Base-by-base conservation (phyloP, 1,284 basidiomycete species). In the Boletus semigastroideus region DNA sequence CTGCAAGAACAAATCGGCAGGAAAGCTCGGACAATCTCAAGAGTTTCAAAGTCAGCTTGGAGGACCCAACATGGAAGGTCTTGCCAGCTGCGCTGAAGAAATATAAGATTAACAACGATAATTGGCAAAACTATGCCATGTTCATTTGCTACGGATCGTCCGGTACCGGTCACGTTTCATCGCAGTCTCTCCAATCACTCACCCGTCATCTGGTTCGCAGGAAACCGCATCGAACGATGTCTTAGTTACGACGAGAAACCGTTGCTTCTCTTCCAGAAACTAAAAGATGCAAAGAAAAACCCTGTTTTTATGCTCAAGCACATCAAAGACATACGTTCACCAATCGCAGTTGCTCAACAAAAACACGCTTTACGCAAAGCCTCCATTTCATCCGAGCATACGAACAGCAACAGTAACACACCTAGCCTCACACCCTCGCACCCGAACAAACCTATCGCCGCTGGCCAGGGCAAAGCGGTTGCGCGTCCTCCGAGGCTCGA, bases 281-380 rank as follows among this genome's bases (percentile, higher is more conserved):
- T 99, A 45, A 99, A 99, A 70, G 97, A 99, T 62, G 86, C 88
- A 5, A 94, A 94, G 69, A 97, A 98, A 74, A 94, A 95, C 57
- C 95, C 97, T 0, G 94, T 98, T 11, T 99, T 99, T 72, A 98
- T 98, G 94, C 83, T 99, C 38, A 90, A 98, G 53, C 95, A 98
- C 63, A 97, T 99, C 68, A 94, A 94, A 64, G 97, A 99, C 64
- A 97, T 99, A 59, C 90, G 94, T 48, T 97, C 93, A 16, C 97
- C 97, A 0, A 98, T 97, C 54, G 91, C 87, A 1, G 92, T 97
- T 30, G 95, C 94, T 9, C 89, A 94, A 61, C 90, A 94, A 70
- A 98, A 98, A 70, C 93, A 96, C 64, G 91, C 91, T 11, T 80
- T 87, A 10, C 82, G 89, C 49, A 90, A 88, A 70, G 87, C 87